phyloP scores from a whole-genome alignment of 257 asterid species.

The Solanum pimpinellifolium region DNA sequence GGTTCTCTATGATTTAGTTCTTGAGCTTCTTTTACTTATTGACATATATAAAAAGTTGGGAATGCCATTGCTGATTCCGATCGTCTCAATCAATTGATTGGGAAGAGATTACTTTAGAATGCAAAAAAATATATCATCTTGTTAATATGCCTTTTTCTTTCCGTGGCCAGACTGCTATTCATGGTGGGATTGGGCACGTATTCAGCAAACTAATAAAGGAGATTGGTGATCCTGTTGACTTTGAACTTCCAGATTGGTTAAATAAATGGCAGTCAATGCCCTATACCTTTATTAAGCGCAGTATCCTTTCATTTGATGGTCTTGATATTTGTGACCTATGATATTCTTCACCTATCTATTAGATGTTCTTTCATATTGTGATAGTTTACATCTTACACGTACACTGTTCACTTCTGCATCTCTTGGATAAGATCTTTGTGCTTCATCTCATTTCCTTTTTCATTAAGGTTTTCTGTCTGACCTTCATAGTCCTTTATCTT shows the following conservation, averaged over 20 bases:
- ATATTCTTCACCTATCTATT: background rate
- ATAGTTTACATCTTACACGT: background rate
- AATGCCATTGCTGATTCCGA: background rate
- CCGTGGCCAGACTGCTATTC: slow-evolving; percentile 27
- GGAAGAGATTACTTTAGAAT: background rate
- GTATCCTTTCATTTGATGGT: slow-evolving; percentile 49
- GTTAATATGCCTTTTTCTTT: background rate
- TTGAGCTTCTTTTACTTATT: background rate
- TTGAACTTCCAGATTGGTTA: slow-evolving; percentile 79
- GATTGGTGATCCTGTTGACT: slow-evolving; percentile 71
- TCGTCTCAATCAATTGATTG: background rate
- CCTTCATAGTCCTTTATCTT: background rate
- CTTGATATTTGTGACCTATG: background rate
- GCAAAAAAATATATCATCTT: background rate
- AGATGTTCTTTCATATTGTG: background rate
- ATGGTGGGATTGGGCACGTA: slow-evolving; percentile 44
- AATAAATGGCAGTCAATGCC: slow-evolving; percentile 51
- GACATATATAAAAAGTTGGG: background rate
- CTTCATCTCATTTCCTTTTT: background rate
- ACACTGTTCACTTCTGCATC: background rate
- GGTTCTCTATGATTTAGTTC: background rate
- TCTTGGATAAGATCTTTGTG: slow-evolving; percentile 1
- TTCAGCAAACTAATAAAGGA: slow-evolving; percentile 54
- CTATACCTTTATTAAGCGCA: slow-evolving; percentile 69
- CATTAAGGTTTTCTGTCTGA: background rate